Conservation (phyloP, 441 rosid genomes). For the Kokia cookei region DNA sequence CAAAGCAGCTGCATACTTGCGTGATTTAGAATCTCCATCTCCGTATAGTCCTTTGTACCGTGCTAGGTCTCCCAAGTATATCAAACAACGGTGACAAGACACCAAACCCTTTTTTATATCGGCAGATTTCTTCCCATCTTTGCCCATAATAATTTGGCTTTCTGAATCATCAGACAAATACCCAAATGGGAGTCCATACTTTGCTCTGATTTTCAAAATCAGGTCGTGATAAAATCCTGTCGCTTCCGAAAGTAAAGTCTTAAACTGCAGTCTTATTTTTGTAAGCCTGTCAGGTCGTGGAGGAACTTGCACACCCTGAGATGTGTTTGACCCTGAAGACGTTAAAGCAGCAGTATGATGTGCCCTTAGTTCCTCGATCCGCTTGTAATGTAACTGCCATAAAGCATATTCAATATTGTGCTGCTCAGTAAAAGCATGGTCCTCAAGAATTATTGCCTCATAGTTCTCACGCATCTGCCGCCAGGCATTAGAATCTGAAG, state of each 20-base stretch:
- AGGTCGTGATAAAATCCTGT: constrained; percentile 93
- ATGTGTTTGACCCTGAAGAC: constrained; percentile 32
- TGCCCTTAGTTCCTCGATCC: constrained; percentile 75
- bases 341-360: constrained; percentile 55
- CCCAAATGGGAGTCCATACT: constrained; percentile 90
- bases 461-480: constrained; percentile 96
- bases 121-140: constrained; percentile 65
- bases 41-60: constrained; percentile 92
- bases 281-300: constrained; percentile 51
- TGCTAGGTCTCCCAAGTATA: constrained; percentile 95
- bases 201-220: constrained; percentile 70
- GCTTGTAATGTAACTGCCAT: constrained; percentile 90
- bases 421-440: constrained; percentile 84
- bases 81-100: constrained; percentile 95
- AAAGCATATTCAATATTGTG: constrained; percentile 66
- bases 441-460: constrained; percentile 88
- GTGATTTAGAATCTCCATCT: constrained; percentile 71
- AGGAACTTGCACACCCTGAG: constrained; percentile 55
- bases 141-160: constrained; percentile 41
- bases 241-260: constrained; percentile 87
- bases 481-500: constrained; percentile 78
- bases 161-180: constrained; percentile 75
- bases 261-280: constrained; percentile 71
- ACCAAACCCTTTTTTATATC: constrained; percentile 72
- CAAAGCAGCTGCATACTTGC: constrained; percentile 84